These are phyloP conservation scores for Mycena indigotica DNA, from an alignment of 768 basidiomycete genomes.

Conservation along the genomic window DNA sequence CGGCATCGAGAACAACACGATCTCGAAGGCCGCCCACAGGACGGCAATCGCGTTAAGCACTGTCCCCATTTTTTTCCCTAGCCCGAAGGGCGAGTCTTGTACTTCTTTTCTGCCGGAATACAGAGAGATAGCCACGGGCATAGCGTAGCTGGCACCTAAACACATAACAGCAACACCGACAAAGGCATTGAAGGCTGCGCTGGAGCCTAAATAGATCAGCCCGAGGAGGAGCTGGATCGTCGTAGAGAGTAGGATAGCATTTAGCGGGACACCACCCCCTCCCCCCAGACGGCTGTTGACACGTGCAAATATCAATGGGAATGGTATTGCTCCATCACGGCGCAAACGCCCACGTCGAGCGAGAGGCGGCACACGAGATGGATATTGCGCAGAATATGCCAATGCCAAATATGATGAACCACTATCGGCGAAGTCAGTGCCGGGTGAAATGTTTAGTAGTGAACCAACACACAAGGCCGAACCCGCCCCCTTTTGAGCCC, in stretches of 20 bases:
- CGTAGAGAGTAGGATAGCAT: conserved; percentile 63
- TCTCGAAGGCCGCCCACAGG: conserved; percentile 62
- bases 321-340: conserved; percentile 67
- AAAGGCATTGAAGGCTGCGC: conserved; percentile 68
- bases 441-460: not conserved
- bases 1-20: conserved; percentile 71
- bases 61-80: conserved; percentile 47
- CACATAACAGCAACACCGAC: conserved; percentile 69
- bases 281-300: conserved; percentile 40
- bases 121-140: conserved; percentile 61
- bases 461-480: conserved; percentile 51
- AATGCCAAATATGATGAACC: conserved; percentile 55
- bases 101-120: conserved; percentile 46
- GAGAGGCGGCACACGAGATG: conserved; percentile 65
- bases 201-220: conserved; percentile 62
- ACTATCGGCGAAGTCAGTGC: conserved; percentile 28
- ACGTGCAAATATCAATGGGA: conserved; percentile 48
- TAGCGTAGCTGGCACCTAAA: conserved; percentile 62
- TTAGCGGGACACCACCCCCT: conserved; percentile 53
- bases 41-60: conserved; percentile 54
- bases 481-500: conserved; percentile 62
- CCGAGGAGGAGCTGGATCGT: conserved; percentile 60
- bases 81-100: conserved; percentile 49
- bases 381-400: conserved; percentile 68
- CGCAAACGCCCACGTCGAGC: conserved; percentile 73